phyloP scores from a whole-genome alignment of 148 eudicot genomes.

The Camellia granthamiana region DNA sequence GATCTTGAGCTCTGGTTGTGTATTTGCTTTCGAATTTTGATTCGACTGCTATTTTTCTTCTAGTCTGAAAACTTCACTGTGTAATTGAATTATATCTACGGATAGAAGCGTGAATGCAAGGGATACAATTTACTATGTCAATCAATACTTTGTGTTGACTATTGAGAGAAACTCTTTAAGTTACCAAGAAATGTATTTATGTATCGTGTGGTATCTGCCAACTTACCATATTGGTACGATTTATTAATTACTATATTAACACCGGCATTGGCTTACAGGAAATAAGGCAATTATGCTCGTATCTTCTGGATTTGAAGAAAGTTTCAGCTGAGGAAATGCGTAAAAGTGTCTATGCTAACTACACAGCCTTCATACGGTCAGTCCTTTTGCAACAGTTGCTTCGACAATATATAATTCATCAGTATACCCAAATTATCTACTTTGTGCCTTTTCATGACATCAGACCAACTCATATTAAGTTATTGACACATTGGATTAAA shows the following conservation, averaged over 20 bases:
- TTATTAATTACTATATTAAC: background rate
- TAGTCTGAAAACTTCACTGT: background rate
- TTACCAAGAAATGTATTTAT: background rate
- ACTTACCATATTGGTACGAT: background rate
- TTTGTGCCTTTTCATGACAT: background rate
- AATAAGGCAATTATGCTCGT: slow-evolving; percentile 78
- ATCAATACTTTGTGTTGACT: slow-evolving; percentile 1
- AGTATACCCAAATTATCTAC: background rate
- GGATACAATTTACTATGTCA: background rate
- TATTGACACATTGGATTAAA: background rate
- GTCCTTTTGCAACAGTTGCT: slow-evolving; percentile 15
- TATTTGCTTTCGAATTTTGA: background rate
- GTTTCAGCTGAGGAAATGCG: slow-evolving; percentile 99
- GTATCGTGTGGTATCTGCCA: background rate
- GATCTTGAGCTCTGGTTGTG: background rate
- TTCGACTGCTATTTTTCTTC: background rate
- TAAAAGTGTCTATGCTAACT: slow-evolving; percentile 92
- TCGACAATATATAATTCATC: background rate
- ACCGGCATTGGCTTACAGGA: slow-evolving; percentile 45
- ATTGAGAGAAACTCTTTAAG: background rate
- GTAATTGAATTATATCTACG: background rate
- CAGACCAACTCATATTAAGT: background rate
- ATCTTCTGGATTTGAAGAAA: slow-evolving; percentile 86
- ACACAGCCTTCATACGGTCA: slow-evolving; percentile 92
- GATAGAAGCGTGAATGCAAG: background rate